phyloP scores from a whole-genome alignment of 768 basidiomycete species.

The Kondoa malvinella region DNA sequence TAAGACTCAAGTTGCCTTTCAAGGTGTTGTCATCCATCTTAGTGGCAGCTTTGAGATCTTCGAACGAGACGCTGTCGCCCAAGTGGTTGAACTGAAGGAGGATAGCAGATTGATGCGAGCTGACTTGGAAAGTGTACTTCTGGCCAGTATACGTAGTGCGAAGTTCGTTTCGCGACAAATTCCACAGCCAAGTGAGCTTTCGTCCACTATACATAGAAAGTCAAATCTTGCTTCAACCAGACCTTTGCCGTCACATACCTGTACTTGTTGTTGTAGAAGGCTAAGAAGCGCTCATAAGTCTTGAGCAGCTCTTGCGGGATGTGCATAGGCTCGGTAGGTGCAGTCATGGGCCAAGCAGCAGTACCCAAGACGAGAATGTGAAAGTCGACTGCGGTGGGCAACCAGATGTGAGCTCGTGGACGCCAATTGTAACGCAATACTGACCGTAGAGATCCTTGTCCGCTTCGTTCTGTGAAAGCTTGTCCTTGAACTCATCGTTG shows the following conservation, averaged over 20 bases:
- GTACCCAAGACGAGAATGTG: slow-evolving; percentile 84
- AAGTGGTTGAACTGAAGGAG: slow-evolving; percentile 73
- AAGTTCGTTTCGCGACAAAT: slow-evolving; percentile 90
- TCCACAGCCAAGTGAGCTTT: slow-evolving; percentile 96
- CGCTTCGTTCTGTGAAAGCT: slow-evolving; percentile 51
- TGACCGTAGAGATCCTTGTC: slow-evolving; percentile 48
- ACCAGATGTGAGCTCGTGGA: neutral
- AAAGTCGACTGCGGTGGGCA: slow-evolving; percentile 48
- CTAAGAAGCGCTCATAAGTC: slow-evolving; percentile 76
- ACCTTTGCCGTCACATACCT: slow-evolving; percentile 32
- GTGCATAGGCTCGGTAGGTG: slow-evolving; percentile 57
- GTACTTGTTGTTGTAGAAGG: slow-evolving; percentile 85
- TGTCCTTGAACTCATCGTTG: slow-evolving; percentile 83
- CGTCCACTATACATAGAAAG: slow-evolving; percentile 41
- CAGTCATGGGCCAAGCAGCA: slow-evolving; percentile 84
- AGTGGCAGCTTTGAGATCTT: slow-evolving; percentile 64
- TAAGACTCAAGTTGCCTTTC: slow-evolving; percentile 43
- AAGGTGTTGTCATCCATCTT: slow-evolving; percentile 56
- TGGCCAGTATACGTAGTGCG: slow-evolving; percentile 80
- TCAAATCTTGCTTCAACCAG: neutral
- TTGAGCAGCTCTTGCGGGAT: slow-evolving; percentile 73
- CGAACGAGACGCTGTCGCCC: slow-evolving; percentile 67
- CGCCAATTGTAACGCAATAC: neutral
- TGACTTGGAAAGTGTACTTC: slow-evolving; percentile 91
- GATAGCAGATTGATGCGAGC: slow-evolving; percentile 88